Evolutionary conservation across 139 green algal genomes (phyloP).

Genomic region (Coelastrella sp.): DNA sequence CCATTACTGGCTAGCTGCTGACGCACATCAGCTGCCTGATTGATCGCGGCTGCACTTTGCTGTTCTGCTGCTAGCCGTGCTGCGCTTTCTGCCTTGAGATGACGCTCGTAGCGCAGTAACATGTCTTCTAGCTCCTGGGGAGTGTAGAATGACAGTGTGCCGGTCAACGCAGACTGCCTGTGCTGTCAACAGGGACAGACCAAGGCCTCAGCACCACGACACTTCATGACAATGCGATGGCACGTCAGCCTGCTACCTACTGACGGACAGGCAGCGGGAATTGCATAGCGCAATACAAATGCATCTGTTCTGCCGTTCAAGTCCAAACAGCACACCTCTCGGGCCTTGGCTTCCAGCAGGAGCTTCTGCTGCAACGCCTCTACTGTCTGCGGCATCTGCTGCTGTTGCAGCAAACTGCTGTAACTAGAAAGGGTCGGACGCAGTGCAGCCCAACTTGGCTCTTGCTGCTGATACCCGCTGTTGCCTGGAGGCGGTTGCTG

Average conservation of each 20-base stretch:
- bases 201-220: too few species aligned
- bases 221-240: too few species aligned
- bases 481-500: neutral
- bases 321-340: constrained; percentile 42
- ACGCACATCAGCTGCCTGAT: constrained; percentile 62
- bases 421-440: neutral
- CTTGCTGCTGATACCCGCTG: neutral
- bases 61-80: constrained; percentile 70
- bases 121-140: constrained; percentile 88
- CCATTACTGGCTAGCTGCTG: constrained; percentile 62
- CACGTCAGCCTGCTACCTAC: too few species aligned
- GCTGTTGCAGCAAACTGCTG: neutral
- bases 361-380: constrained; percentile 59
- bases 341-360: constrained; percentile 54
- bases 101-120: constrained; percentile 86
- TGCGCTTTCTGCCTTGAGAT: constrained; percentile 80
- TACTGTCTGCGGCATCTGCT: neutral
- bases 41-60: constrained; percentile 63
- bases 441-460: neutral
- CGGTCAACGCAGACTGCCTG: too few species aligned
- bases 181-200: too few species aligned
- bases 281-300: too few species aligned
- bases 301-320: neutral
- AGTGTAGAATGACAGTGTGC: too few species aligned
- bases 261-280: too few species aligned